Percentiles rank a stretch among this genome's conserved stretches.
phyloP scores from a whole-genome alignment of 257 asterid species.

The Henckelia pumila region DNA sequence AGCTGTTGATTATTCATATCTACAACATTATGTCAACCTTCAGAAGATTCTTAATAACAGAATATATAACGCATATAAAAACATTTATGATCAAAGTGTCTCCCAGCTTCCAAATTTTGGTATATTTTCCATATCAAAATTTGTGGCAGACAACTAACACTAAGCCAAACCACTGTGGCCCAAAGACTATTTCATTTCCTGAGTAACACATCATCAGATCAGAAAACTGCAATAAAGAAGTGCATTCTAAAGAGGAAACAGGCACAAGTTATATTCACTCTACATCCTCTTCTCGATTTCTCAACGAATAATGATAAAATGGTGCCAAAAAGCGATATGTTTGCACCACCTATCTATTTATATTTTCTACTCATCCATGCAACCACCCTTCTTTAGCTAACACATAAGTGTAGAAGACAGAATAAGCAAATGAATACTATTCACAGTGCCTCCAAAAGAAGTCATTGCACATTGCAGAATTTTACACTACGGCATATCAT shows the following conservation, averaged over 20 bases:
- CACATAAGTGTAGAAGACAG: not conserved
- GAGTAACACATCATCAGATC: slow-evolving; percentile 7
- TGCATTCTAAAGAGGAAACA: not conserved
- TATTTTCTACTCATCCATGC: slow-evolving; percentile 11
- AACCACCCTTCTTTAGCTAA: slow-evolving; percentile 17
- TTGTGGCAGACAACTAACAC: not conserved
- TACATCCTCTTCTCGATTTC: slow-evolving; percentile 9
- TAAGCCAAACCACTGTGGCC: slow-evolving; percentile 2
- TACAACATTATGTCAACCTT: slow-evolving; percentile 36
- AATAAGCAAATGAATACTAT: slow-evolving; percentile 4
- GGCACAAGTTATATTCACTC: not conserved
- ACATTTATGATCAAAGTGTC: slow-evolving; percentile 2
- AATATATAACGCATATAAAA: slow-evolving; percentile 16
- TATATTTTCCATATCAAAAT: slow-evolving; percentile 4
- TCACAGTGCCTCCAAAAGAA: not conserved
- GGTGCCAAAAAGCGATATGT: not conserved
- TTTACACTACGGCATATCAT: not conserved
- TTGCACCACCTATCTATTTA: not conserved
- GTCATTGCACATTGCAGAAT: slow-evolving; percentile 2
- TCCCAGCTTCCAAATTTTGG: not conserved
- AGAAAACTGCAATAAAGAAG: slow-evolving; percentile 12
- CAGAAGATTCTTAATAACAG: slow-evolving; percentile 29
- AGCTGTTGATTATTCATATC: slow-evolving; percentile 94
- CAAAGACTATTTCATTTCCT: slow-evolving; percentile 9
- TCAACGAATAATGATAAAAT: slow-evolving; percentile 15